Evolutionary conservation across 2,329 filamentous ascomycete species (phyloP).

Genomic region (Epichloe sp.): DNA sequence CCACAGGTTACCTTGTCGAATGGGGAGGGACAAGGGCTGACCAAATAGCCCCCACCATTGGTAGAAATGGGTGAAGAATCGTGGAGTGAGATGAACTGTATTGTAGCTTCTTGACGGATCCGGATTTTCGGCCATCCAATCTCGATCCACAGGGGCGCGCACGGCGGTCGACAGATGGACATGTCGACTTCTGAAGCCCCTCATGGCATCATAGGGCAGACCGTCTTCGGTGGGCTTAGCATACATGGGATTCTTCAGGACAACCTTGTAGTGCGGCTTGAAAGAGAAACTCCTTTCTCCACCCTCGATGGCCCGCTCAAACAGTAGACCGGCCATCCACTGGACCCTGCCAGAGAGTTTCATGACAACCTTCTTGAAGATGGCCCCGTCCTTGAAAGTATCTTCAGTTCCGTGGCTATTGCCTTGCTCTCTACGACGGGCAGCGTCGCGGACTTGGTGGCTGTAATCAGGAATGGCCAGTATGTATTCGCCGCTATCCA

Average conservation of each 20-base stretch:
- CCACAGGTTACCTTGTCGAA: slow-evolving; percentile 85
- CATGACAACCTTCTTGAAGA: slow-evolving; percentile 98
- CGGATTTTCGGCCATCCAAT: slow-evolving; percentile 67
- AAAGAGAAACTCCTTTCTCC: slow-evolving; percentile 75
- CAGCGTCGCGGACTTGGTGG: slow-evolving; percentile 63
- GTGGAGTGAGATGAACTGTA: slow-evolving; percentile 82
- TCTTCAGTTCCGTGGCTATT: slow-evolving; percentile 50
- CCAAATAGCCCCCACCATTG: slow-evolving; percentile 96
- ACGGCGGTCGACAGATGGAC: slow-evolving; percentile 93
- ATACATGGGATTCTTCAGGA: slow-evolving; percentile 68
- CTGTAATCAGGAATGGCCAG: slow-evolving; percentile 90
- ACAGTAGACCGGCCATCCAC: slow-evolving; percentile 83
- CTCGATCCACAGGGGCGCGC: slow-evolving; percentile 70
- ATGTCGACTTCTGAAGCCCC: slow-evolving; percentile 90
- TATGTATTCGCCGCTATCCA: slow-evolving; percentile 90
- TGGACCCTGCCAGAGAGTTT: slow-evolving; percentile 93
- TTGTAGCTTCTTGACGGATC: slow-evolving; percentile 87
- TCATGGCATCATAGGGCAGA: slow-evolving; percentile 75
- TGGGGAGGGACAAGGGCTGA: slow-evolving; percentile 83
- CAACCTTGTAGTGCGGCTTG: slow-evolving; percentile 81
- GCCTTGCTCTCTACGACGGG: slow-evolving; percentile 34
- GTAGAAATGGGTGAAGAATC: slow-evolving; percentile 98
- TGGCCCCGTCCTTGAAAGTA: slow-evolving; percentile 57
- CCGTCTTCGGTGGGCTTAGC: slow-evolving; percentile 45
- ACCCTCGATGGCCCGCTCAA: slow-evolving; percentile 67